Evolutionary conservation across 2,329 filamentous ascomycete species (phyloP), one percentile per base, ranked within the genome.

Genomic region (Colletotrichum theobromicola): DNA sequence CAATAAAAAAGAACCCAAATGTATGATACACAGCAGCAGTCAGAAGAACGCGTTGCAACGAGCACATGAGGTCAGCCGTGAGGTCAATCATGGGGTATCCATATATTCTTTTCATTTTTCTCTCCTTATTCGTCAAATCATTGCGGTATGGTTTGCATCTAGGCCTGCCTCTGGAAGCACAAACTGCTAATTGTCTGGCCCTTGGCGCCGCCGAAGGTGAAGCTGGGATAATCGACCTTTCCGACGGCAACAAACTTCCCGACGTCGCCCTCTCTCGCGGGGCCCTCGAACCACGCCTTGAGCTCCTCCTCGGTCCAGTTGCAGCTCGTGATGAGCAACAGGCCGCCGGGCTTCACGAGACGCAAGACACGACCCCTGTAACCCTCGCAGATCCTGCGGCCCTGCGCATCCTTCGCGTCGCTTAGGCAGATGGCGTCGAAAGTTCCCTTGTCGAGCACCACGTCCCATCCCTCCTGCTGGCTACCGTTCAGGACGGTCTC

Each of bases 291-390:
- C 95, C 96, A 98, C 18, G 85, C 85, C 75, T 89, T 87, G 79
- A 99, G 85, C 87, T 99, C 97, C 53, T 92, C 90, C 86, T 97
- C 95, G 2, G 96, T 98, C 97, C 97, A 99, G 85, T 99, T 99
- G 83, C 97, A 99, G 84, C 95, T 98, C 69, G 97, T 98, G 68
- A 99, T 91, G 74, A 98, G 84, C 79, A 98, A 90, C 28, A 95
- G 87, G 0, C 95, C 95, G 2, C 93, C 93, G 1, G 84, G 85
- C 78, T 91, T 92, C 66, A 98, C 89, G 76, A 98, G 87, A 32
- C 84, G 85, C 75, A 93, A 86, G 35, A 96, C 92, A 67, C 91
- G 90, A 61, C 89, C 88, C 62, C 91, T 90, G 85, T 99, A 99
- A 5, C 89, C 88, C 82, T 97, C 94, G 81, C 92, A 94, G 15